These are phyloP conservation scores for Chaetomium sp. DNA, from an alignment of 2,329 filamentous ascomycete genomes.

Conservation along the genomic window DNA sequence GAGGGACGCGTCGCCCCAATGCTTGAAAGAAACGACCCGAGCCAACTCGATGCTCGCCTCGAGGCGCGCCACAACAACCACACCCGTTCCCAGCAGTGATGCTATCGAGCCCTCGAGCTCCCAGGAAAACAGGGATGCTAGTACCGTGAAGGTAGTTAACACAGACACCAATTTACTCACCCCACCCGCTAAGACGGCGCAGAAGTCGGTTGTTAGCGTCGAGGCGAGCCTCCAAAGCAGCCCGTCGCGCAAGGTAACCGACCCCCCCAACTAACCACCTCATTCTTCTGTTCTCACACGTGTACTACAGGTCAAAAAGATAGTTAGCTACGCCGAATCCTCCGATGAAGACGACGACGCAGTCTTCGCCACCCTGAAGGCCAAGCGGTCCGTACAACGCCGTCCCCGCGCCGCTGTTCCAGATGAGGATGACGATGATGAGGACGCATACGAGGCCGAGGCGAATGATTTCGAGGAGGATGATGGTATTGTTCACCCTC, in stretches of 20 bases:
- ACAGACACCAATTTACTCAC: slow-evolving; percentile 42
- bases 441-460: slow-evolving; percentile 66
- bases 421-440: slow-evolving; percentile 74
- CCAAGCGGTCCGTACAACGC: slow-evolving; percentile 45
- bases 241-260: slow-evolving; percentile 74
- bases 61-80: slow-evolving; percentile 54
- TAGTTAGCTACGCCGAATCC: slow-evolving; percentile 81
- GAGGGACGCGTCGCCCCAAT: slow-evolving; percentile 41
- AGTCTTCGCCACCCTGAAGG: slow-evolving; percentile 57
- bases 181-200: slow-evolving; percentile 46
- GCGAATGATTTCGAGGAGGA: slow-evolving; percentile 61
- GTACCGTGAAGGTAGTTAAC: slow-evolving; percentile 37
- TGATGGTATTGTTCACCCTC: slow-evolving; percentile 41
- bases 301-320: slow-evolving; percentile 51
- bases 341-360: slow-evolving; percentile 79
- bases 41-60: slow-evolving; percentile 47
- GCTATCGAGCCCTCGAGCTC: slow-evolving; percentile 67
- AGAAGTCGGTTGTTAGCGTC: slow-evolving; percentile 47
- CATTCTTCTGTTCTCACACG: slow-evolving; percentile 1
- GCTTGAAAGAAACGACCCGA: slow-evolving; percentile 53
- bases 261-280: not conserved
- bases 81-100: slow-evolving; percentile 82
- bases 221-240: slow-evolving; percentile 60
- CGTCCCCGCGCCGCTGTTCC: slow-evolving; percentile 62
- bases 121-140: slow-evolving; percentile 64